These are phyloP conservation scores for Podaxis sp. DNA, from an alignment of 768 basidiomycete species.

Conservation along the genomic window DNA sequence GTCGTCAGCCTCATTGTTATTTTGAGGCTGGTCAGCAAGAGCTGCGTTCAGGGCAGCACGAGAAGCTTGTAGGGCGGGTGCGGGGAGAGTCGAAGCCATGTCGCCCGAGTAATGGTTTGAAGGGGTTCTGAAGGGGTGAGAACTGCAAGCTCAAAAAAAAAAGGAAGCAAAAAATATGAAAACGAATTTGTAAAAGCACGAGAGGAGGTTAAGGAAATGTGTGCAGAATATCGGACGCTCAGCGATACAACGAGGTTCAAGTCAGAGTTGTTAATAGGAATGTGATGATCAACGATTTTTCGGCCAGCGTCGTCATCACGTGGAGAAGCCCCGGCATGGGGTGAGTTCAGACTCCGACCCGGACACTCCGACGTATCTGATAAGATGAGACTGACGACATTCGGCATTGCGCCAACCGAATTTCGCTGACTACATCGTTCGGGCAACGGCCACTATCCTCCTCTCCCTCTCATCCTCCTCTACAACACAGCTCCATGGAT, in stretches of 20 bases:
- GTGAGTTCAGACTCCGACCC: constrained; percentile 2
- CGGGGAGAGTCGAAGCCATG: constrained; percentile 50
- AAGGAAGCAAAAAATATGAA: constrained; percentile 14
- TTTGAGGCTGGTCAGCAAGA: constrained; percentile 51
- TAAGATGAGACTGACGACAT: constrained; percentile 18
- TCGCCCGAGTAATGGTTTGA: constrained; percentile 9
- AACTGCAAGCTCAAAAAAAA: constrained; percentile 11
- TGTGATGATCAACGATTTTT: constrained; percentile 24
- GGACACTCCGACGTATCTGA: constrained; percentile 31
- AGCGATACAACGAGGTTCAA: constrained; percentile 3
- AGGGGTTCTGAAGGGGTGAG: not conserved
- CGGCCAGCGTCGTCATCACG: constrained; percentile 14
- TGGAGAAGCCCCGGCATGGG: not conserved
- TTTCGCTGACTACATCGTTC: not conserved
- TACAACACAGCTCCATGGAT: constrained; percentile 47
- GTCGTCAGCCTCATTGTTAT: constrained; percentile 34
- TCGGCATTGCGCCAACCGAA: constrained; percentile 4
- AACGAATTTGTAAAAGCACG: not conserved
- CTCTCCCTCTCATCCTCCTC: constrained; percentile 9
- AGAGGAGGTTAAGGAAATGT: not conserved
- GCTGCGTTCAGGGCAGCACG: constrained; percentile 78
- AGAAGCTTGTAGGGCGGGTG: constrained; percentile 71
- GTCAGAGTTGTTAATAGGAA: constrained; percentile 12
- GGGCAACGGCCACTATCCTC: constrained; percentile 9
- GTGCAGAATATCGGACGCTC: not conserved